Evolutionary conservation across 139 green algal genomes (phyloP).

Genomic region (Zygnema cylindricum): DNA sequence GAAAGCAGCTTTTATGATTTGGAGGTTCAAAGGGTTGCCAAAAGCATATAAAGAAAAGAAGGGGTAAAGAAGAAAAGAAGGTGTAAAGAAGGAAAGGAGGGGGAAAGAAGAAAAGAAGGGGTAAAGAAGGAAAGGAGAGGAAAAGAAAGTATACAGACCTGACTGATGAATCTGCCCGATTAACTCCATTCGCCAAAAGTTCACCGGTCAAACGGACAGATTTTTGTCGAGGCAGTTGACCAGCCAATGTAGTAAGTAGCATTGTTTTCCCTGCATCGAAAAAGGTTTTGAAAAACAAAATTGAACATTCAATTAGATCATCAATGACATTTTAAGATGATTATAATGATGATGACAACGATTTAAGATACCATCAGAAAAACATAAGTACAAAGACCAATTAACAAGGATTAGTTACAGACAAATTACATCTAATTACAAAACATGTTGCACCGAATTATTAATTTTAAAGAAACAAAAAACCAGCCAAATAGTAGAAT

Average conservation of each 20-base stretch:
- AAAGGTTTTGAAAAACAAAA: conserved; percentile 61
- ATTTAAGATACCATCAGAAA: neutral
- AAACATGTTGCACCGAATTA: neutral
- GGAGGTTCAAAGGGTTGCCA: no score
- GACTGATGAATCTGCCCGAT: neutral
- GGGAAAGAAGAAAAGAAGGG: no score
- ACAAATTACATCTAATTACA: neutral
- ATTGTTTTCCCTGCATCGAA: conserved; percentile 56
- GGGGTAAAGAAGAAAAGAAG: no score
- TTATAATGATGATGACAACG: neutral
- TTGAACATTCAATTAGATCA: neutral
- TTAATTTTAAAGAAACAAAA: neutral
- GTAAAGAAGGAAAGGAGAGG: neutral
- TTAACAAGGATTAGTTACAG: neutral
- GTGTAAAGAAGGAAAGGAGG: no score
- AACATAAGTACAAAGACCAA: neutral
- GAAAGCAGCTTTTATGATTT: no score
- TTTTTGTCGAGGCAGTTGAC: conserved; percentile 21
- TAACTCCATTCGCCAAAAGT: conserved; percentile 36
- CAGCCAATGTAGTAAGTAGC: conserved; percentile 47
- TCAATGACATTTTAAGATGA: neutral
- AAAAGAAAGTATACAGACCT: no score
- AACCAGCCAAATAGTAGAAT: neutral
- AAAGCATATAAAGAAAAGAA: no score
- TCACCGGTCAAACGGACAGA: conserved; percentile 13